Percentiles rank a stretch among this genome's conserved stretches.
These are phyloP conservation scores for Grosmannia serpens DNA, from an alignment of 2,329 filamentous ascomycete species.

Conservation along the genomic window DNA sequence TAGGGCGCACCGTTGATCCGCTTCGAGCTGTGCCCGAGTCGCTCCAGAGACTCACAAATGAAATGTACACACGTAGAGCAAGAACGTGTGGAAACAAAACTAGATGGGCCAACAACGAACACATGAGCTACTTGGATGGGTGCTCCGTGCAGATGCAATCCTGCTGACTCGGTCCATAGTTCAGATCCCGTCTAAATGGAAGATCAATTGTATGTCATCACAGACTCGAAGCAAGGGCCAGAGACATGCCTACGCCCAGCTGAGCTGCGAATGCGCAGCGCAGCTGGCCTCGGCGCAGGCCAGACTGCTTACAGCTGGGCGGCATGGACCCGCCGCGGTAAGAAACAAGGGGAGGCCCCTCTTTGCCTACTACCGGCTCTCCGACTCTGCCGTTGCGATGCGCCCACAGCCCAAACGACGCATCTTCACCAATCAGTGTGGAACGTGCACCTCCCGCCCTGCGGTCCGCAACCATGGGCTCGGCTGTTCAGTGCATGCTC, in stretches of 20 bases:
- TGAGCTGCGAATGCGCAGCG: no score
- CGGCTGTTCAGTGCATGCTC: not conserved
- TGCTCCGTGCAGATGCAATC: no score
- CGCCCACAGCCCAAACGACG: not conserved
- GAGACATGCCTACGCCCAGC: not conserved
- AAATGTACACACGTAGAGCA: no score
- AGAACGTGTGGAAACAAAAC: no score
- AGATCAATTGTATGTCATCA: not conserved
- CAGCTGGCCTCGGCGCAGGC: no score
- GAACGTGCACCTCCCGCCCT: constrained; percentile 6
- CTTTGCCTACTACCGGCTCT: not conserved
- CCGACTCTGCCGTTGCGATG: not conserved
- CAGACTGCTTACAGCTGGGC: not conserved
- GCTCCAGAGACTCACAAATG: no score
- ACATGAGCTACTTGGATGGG: no score
- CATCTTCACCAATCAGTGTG: constrained; percentile 13
- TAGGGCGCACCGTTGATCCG: not conserved
- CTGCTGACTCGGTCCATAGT: no score
- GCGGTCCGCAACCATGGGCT: not conserved
- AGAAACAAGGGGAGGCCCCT: not conserved
- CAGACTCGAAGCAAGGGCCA: not conserved
- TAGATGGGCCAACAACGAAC: no score
- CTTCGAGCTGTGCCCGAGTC: no score
- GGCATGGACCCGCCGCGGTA: not conserved
- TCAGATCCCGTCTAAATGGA: no score